Evolutionary conservation across 208 protist genomes (phyloP).

Genomic region (Leptomonas pyrrhocoris): DNA sequence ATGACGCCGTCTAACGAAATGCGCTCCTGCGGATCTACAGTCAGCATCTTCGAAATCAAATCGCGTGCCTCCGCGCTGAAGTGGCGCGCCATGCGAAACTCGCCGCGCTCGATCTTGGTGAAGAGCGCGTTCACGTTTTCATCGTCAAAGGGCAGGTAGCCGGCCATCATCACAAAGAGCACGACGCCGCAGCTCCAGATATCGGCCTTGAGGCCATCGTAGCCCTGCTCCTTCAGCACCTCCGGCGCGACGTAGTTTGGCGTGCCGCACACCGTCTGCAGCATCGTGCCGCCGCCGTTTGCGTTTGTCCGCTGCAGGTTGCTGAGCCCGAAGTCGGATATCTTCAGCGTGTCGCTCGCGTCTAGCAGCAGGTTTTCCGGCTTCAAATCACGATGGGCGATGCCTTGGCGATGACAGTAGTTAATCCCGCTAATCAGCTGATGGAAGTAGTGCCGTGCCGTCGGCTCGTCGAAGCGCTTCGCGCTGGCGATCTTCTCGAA

Average conservation of each 20-base stretch:
- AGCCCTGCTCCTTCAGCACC: constrained; percentile 88
- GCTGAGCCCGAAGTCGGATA: constrained; percentile 92
- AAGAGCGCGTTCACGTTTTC: constrained; percentile 91
- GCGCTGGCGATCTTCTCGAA: constrained; percentile 90
- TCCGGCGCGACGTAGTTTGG: constrained; percentile 93
- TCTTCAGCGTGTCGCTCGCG: constrained; percentile 80
- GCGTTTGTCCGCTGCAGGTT: constrained; percentile 67
- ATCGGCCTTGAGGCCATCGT: constrained; percentile 94
- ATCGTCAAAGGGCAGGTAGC: constrained; percentile 92
- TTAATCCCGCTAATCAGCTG: constrained; percentile 92
- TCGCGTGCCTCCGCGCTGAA: constrained; percentile 75
- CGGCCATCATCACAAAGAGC: constrained; percentile 94
- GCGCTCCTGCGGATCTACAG: constrained; percentile 76
- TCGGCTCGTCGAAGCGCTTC: constrained; percentile 81
- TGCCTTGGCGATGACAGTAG: constrained; percentile 91
- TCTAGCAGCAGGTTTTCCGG: constrained; percentile 91
- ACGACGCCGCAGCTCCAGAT: constrained; percentile 96
- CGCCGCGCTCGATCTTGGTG: constrained; percentile 88
- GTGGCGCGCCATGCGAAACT: constrained; percentile 79
- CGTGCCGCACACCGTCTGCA: constrained; percentile 90
- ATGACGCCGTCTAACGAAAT: constrained; percentile 89
- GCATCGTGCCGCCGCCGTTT: constrained; percentile 58
- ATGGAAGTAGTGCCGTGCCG: constrained; percentile 93
- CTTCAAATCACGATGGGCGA: constrained; percentile 92
- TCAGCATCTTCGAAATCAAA: constrained; percentile 82